Evolutionary conservation across 2,329 filamentous ascomycete species (phyloP).

Genomic region (Capronia coronata): DNA sequence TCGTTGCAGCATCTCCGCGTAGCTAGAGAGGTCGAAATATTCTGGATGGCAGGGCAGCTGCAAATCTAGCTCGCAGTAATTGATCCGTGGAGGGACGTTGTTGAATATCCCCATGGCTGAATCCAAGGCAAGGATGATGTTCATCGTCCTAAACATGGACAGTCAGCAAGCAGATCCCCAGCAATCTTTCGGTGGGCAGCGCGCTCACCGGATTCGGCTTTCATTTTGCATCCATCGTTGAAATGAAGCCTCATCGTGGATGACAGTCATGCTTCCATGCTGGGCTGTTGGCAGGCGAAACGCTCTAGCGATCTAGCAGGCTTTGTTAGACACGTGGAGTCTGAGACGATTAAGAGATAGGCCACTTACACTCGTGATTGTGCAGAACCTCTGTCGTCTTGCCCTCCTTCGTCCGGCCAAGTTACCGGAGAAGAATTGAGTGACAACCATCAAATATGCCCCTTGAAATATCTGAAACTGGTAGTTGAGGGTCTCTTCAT

Average conservation of each 20-base stretch:
- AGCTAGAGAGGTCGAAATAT: constrained; percentile 35
- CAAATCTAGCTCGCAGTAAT: constrained; percentile 38
- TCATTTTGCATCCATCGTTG: constrained; percentile 41
- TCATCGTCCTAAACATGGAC: constrained; percentile 33
- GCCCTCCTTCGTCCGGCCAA: constrained; percentile 37
- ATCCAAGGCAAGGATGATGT: constrained; percentile 39
- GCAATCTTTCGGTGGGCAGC: too few species aligned
- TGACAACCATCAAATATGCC: constrained; percentile 38
- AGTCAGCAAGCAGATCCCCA: not conserved
- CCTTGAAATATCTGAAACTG: constrained; percentile 40
- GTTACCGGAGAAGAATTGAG: constrained; percentile 43
- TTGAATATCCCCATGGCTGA: constrained; percentile 43
- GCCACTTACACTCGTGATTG: constrained; percentile 36
- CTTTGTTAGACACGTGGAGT: not conserved
- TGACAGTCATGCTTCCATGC: constrained; percentile 34
- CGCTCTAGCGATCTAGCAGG: constrained; percentile 36
- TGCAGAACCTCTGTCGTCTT: constrained; percentile 39
- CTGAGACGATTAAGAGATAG: too few species aligned
- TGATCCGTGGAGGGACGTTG: constrained; percentile 41
- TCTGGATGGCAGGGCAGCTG: constrained; percentile 39
- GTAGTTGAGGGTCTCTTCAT: constrained; percentile 31
- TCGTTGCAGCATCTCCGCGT: constrained; percentile 35
- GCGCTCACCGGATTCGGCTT: constrained; percentile 37
- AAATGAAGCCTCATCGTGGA: constrained; percentile 31
- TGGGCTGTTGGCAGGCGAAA: constrained; percentile 36